A percentile compares a stretch with the other conserved stretches of the same genome.
Conservation (phyloP, 345 rosid species). For the Moringa oleifera region DNA sequence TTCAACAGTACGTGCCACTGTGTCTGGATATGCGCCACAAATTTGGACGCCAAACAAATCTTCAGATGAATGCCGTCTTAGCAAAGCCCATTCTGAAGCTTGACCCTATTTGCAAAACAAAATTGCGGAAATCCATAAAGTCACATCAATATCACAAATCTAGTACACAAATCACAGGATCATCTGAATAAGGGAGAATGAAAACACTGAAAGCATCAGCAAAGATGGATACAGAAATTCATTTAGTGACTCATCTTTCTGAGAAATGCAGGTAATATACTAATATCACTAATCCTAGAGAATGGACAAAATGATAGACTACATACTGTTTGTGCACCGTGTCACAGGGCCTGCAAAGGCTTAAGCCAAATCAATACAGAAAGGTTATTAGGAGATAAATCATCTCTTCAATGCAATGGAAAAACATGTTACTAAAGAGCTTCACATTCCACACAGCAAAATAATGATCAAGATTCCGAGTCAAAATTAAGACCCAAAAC, state of each 20-base stretch:
- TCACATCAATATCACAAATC: neutral
- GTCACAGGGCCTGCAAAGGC: neutral
- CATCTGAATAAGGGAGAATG: neutral
- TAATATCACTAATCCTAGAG: too few species aligned
- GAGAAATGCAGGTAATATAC: too few species aligned
- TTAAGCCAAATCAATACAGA: neutral
- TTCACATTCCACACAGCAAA: neutral
- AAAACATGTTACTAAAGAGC: neutral
- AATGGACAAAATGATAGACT: too few species aligned
- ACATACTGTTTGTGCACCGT: neutral
- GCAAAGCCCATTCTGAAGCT: constrained; percentile 99
- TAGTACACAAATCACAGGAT: neutral
- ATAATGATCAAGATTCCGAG: neutral
- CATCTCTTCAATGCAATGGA: neutral
- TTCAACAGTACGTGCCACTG: constrained; percentile 63
- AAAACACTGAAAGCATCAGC: neutral
- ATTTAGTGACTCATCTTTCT: neutral
- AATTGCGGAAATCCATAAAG: neutral
- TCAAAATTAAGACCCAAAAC: neutral
- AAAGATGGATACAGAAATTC: neutral
- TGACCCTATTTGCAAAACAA: constrained; percentile 50
- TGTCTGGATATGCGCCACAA: constrained; percentile 81
- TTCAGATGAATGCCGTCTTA: constrained; percentile 84
- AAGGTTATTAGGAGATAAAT: neutral
- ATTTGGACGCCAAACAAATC: constrained; percentile 96